These are phyloP conservation scores for Pholiota adiposa DNA, from an alignment of 1,284 basidiomycete genomes.

Conservation along the genomic window DNA sequence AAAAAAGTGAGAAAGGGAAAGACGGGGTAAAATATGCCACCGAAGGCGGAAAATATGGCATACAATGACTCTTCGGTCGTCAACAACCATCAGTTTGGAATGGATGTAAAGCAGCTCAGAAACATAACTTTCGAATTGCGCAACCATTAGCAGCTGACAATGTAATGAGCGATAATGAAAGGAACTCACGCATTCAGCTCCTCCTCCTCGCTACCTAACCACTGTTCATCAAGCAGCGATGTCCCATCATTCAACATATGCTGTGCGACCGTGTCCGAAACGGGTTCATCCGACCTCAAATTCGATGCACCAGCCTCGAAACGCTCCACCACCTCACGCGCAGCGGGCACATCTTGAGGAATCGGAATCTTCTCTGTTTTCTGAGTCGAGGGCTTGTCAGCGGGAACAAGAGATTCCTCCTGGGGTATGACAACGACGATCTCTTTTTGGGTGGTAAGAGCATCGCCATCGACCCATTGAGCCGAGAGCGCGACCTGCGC, in stretches of 20 bases:
- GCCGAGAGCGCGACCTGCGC: constrained; percentile 85
- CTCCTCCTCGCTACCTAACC: constrained; percentile 83
- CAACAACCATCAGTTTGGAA: constrained; percentile 90
- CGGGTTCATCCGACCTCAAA: constrained; percentile 59
- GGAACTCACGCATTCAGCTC: constrained; percentile 72
- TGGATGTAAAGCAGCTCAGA: constrained; percentile 85
- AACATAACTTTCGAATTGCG: constrained; percentile 57
- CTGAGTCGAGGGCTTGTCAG: constrained; percentile 50
- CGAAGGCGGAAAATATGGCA: constrained; percentile 41
- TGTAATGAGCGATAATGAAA: constrained; percentile 8
- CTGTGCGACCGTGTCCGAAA: constrained; percentile 79
- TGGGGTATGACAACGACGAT: constrained; percentile 56
- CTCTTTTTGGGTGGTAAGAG: constrained; percentile 47
- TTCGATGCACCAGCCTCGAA: constrained; percentile 69
- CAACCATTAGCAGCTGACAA: not conserved
- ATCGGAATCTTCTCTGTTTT: constrained; percentile 68
- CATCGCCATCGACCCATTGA: constrained; percentile 72
- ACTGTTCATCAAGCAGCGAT: constrained; percentile 70
- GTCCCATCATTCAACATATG: constrained; percentile 72
- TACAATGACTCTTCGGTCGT: constrained; percentile 86
- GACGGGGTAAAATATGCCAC: no score
- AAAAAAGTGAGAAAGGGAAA: not conserved
- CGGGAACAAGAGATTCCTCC: constrained; percentile 47
- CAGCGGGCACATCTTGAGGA: constrained; percentile 69
- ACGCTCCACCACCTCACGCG: constrained; percentile 60